A percentile compares a stretch with the other conserved stretches of the same genome.
Evolutionary conservation across 176 grass and related monocot species (phyloP).

Genomic region (Tillandsia fasciculata): DNA sequence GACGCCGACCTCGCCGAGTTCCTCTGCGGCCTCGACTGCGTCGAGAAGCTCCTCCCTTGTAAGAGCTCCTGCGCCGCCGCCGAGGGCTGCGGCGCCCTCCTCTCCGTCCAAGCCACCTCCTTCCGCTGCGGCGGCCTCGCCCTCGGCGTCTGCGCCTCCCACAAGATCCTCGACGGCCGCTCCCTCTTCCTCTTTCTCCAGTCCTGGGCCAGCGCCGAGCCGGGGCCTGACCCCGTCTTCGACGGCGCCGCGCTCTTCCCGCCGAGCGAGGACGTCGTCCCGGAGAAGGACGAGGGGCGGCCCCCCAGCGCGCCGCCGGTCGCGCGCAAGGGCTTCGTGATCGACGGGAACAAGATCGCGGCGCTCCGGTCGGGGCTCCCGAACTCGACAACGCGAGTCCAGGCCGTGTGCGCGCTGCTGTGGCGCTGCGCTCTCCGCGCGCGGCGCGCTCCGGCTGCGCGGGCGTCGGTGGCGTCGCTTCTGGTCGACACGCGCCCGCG

Average conservation of each 20-base stretch:
- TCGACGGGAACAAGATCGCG: neutral
- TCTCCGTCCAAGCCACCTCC: neutral
- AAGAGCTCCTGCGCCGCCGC: neutral
- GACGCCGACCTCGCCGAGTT: neutral
- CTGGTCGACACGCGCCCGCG: neutral
- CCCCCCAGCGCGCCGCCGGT: neutral
- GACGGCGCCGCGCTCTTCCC: neutral
- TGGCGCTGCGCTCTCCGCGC: constrained; percentile 4
- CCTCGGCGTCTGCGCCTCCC: neutral
- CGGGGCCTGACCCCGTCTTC: neutral
- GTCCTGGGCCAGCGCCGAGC: neutral
- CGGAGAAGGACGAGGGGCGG: neutral
- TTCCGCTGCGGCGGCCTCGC: neutral
- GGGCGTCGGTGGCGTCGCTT: neutral
- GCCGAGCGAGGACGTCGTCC: neutral
- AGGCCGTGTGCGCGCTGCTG: neutral
- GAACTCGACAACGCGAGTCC: neutral
- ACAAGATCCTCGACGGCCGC: constrained; percentile 1
- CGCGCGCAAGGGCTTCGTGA: neutral
- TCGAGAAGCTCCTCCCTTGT: neutral
- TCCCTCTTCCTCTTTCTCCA: neutral
- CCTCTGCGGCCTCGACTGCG: neutral
- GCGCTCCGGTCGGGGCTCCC: neutral
- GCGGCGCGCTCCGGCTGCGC: neutral
- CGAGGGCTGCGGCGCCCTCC: neutral